Evolutionary conservation across 371 early-diverging fungal genomes (phyloP).

Genomic region (Apophysomyces variabilis): DNA sequence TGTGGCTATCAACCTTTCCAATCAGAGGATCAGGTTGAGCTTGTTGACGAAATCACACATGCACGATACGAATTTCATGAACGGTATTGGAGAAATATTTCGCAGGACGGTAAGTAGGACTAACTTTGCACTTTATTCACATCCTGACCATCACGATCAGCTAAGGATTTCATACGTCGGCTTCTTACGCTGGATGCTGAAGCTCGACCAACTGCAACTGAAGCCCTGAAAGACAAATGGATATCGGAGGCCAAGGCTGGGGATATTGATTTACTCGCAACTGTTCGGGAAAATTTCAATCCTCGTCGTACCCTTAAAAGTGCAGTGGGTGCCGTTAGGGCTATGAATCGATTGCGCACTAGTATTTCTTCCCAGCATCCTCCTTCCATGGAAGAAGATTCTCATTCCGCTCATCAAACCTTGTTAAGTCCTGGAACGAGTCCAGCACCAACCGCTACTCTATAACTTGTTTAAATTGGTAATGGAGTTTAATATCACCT

Average conservation of each 20-base stretch:
- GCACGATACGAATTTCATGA: conserved; percentile 75
- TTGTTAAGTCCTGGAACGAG: not conserved
- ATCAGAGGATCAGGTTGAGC: conserved; percentile 56
- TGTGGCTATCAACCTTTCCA: conserved; percentile 81
- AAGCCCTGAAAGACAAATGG: conserved; percentile 88
- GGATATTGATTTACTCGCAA: conserved; percentile 66
- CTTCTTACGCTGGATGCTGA: conserved; percentile 72
- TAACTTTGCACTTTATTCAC: not conserved
- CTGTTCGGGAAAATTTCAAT: conserved; percentile 63
- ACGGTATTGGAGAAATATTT: conserved; percentile 78
- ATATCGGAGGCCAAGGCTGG: conserved; percentile 55
- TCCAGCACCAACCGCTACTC: not conserved
- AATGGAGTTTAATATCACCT: not conserved
- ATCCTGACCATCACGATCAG: conserved; percentile 37
- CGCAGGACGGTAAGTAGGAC: conserved; percentile 55
- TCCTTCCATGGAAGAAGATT: not conserved
- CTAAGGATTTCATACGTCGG: conserved; percentile 86
- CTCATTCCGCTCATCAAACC: not conserved
- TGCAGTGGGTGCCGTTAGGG: conserved; percentile 34
- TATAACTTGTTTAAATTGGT: not conserved
- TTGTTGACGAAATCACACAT: conserved; percentile 65
- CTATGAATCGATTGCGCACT: conserved; percentile 30
- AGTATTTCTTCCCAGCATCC: conserved; percentile 8
- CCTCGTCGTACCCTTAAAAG: conserved; percentile 34
- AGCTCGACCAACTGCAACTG: conserved; percentile 74